Evolutionary conservation across 1,139 yeast genomes (phyloP), one percentile per base, ranked within the genome.

Genomic region (Candida labiduridarum): DNA sequence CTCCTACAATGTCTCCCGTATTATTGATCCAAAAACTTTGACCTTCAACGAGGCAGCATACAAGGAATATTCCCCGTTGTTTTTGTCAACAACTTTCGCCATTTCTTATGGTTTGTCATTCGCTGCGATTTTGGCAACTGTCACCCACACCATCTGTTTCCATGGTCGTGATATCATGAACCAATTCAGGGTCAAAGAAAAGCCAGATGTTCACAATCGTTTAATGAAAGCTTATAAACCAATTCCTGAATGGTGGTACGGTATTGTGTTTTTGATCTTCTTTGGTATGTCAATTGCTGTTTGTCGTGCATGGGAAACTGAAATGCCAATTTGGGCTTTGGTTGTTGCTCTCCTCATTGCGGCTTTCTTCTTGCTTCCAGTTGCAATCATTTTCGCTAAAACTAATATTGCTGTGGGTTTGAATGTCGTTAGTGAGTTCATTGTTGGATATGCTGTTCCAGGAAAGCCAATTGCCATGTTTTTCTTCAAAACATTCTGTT

Each of bases 171-270:
- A 80, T 52, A 76, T 86, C 50, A 56, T 72, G 52, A 64, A 68
- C 18, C 81, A 76, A 63, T 57, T 83, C 60, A 71, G 67, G 55
- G 65, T 69, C 57, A 71, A 72, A 44, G 74, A 73, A 49, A 72
- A 69, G 59, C 80, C 79, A 39, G 89, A 85, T 66, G 82, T 85
- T 25, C 90, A 84, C 63, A 77, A 76, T 71, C 76, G 85, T 57
- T 74, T 84, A 52, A 85, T 85, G 87, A 71, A 69, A 52, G 52
- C 55, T 51, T 86, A 85, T 65, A 76, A 71, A 48, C 83, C 80
- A 57, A 83, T 79, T 30, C 91, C 91, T 33, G 83, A 78, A 53
- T 84, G 89, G 89, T 82, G 89, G 87, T 86, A 72, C 60, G 61
- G 60, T 1, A 59, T 76, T 35, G 72, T 82, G 5, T 79, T 84